Percentiles rank a stretch among this genome's conserved stretches.
These are phyloP conservation scores for Juncus inflexus DNA, from an alignment of 176 grass and related monocot genomes.

Conservation along the genomic window DNA sequence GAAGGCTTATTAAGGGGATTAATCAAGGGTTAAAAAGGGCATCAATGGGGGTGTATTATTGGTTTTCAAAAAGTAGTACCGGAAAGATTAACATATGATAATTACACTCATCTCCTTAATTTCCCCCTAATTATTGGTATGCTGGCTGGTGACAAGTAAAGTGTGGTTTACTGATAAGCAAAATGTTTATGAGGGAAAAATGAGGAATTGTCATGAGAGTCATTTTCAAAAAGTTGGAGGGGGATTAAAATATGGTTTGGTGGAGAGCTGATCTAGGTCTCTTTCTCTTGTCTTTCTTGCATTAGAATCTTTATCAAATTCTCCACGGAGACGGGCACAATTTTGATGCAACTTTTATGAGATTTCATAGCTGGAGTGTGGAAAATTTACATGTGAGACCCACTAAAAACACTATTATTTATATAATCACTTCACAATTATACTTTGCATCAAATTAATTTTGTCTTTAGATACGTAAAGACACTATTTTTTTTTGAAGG, in stretches of 20 bases:
- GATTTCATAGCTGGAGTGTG: no score
- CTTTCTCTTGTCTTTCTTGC: slow-evolving; percentile 84
- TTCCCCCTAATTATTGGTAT: neutral
- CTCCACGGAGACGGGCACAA: slow-evolving; percentile 22
- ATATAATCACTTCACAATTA: no score
- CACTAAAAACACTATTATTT: no score
- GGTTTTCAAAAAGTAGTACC: slow-evolving; percentile 31
- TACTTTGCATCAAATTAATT: no score
- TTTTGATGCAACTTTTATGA: neutral
- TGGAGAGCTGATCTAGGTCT: slow-evolving; percentile 65
- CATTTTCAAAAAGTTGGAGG: slow-evolving; percentile 46
- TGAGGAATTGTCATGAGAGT: slow-evolving; percentile 5
- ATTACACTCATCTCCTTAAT: neutral
- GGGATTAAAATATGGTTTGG: slow-evolving; percentile 38
- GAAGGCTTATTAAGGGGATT: slow-evolving; percentile 40
- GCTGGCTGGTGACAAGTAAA: slow-evolving; percentile 32
- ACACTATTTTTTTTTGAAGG: no score
- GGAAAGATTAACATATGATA: neutral
- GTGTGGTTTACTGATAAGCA: slow-evolving; percentile 39
- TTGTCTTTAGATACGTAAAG: no score
- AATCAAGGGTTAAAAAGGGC: slow-evolving; percentile 43
- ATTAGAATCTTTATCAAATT: slow-evolving; percentile 87
- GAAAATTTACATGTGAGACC: no score
- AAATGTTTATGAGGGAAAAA: slow-evolving; percentile 21
- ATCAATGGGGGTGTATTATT: slow-evolving; percentile 47